A percentile compares a stretch with the other conserved stretches of the same genome.
phyloP scores from a whole-genome alignment of 202 grass and related monocot genomes.

The Setaria italica region DNA sequence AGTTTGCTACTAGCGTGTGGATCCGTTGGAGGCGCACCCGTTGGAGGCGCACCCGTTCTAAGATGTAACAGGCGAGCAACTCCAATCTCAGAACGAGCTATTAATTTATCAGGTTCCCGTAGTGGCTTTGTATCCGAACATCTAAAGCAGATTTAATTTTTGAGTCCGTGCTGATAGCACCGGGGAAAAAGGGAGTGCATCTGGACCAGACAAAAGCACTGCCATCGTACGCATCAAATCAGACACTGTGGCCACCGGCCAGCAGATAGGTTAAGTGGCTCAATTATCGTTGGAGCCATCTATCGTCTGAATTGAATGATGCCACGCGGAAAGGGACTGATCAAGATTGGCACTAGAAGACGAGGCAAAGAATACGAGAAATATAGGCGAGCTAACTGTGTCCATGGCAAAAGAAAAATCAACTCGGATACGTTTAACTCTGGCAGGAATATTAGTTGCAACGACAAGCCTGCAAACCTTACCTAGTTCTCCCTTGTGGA shows the following conservation, averaged over 20 bases:
- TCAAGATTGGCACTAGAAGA: neutral
- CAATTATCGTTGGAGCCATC: neutral
- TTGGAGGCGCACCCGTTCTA: neutral
- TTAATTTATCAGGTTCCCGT: neutral
- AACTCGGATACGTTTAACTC: too few relatives aligned
- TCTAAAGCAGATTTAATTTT: slow-evolving; percentile 1
- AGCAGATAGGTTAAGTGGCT: neutral
- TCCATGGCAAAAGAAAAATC: neutral
- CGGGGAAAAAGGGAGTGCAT: neutral
- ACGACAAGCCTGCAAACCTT: too few relatives aligned
- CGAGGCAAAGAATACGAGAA: neutral
- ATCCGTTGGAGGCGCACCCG: neutral
- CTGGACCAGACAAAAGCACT: slow-evolving; percentile 20
- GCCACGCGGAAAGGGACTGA: neutral
- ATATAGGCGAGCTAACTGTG: slow-evolving; percentile 41
- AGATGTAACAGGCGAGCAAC: neutral
- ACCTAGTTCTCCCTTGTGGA: too few relatives aligned
- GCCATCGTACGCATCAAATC: slow-evolving; percentile 30
- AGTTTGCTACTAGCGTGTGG: neutral
- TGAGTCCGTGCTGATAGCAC: neutral
- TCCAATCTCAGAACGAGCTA: neutral
- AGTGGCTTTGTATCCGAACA: neutral
- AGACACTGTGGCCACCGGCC: neutral
- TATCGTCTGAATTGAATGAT: neutral
- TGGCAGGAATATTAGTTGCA: too few relatives aligned